A percentile compares a stretch with the other conserved stretches of the same genome.
phyloP scores from a whole-genome alignment of 75 land plant species.

The Sequoia sempervirens region DNA sequence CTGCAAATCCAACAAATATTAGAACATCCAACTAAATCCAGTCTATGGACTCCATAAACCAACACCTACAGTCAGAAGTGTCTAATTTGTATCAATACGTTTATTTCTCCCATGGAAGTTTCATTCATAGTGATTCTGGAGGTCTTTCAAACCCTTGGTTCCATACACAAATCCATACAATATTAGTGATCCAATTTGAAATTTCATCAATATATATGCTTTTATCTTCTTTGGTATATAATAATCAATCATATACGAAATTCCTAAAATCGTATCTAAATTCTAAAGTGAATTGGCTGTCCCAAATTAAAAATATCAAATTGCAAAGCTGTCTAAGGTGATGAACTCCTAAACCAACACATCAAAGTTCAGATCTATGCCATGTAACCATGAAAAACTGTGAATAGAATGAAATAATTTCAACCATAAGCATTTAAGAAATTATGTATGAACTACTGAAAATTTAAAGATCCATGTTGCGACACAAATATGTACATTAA shows the following conservation, averaged over 20 bases:
- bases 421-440: not conserved
- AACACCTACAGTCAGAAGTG: not conserved
- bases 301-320: not conserved
- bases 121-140: not conserved
- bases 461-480: not conserved
- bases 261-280: not conserved
- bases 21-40: not conserved
- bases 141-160: not conserved
- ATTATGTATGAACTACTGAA: not conserved
- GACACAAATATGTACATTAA: not conserved
- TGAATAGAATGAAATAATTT: not conserved
- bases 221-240: not conserved
- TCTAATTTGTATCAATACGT: not conserved
- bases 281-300: not conserved
- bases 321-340: not conserved
- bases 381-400: not conserved
- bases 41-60: not conserved
- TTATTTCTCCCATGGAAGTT: not conserved
- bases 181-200: not conserved
- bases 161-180: not conserved
- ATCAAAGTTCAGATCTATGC: not conserved
- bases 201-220: not conserved
- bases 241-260: not conserved
- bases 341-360: not conserved
- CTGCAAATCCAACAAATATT: conserved; percentile 29